Conservation (phyloP, 257 asterid genomes). For the Nicotiana obtusifolia region DNA sequence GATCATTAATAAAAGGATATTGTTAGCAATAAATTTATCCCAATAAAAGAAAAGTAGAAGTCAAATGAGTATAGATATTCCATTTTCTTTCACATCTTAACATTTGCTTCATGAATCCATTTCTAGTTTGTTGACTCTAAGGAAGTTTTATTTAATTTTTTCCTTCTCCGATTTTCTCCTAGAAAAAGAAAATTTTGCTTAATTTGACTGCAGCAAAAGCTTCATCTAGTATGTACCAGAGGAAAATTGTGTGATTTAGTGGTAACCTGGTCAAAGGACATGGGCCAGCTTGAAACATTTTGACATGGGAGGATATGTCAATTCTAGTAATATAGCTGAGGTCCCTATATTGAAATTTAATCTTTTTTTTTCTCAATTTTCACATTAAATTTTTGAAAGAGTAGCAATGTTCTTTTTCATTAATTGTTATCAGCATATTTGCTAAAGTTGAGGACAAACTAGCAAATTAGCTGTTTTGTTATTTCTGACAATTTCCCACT, state of each 20-base stretch:
- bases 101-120: background rate
- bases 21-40: background rate
- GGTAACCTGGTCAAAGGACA: background rate
- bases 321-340: background rate
- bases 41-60: background rate
- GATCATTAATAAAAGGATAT: background rate
- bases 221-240: background rate
- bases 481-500: background rate
- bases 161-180: background rate
- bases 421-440: background rate
- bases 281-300: background rate
- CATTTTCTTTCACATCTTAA: background rate
- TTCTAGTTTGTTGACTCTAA: background rate
- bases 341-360: background rate
- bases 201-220: background rate
- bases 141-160: background rate
- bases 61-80: background rate
- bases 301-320: background rate
- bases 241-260: background rate
- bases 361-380: background rate
- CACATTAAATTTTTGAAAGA: background rate
- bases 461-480: background rate
- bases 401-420: background rate
- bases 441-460: background rate
- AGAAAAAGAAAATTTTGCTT: background rate